Conservation (phyloP, 2,329 filamentous ascomycete species). For the Knufia fluminis region DNA sequence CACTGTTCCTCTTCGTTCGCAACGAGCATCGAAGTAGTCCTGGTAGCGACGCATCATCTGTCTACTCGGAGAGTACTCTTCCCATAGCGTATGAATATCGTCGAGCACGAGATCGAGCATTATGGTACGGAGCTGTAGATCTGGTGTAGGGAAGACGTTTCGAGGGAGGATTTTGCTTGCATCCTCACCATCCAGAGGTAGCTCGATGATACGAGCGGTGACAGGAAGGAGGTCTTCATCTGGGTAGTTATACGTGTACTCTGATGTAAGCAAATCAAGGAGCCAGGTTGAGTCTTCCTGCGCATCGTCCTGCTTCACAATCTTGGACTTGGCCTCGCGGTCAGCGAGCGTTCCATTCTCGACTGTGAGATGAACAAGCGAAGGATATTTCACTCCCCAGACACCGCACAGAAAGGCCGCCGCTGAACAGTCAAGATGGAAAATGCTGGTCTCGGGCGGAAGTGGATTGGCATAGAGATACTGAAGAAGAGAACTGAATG, state of each 20-base stretch:
- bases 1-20: background rate
- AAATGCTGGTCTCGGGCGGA: background rate
- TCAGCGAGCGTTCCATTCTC: background rate
- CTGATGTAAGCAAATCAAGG: background rate
- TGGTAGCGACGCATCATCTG: background rate
- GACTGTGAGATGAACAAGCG: background rate
- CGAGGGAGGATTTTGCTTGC: background rate
- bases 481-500: background rate
- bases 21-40: background rate
- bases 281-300: background rate
- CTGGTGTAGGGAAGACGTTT: background rate
- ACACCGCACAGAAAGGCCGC: background rate
- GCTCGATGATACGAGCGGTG: background rate
- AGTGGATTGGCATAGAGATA: background rate
- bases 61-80: background rate
- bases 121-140: background rate
- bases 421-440: background rate
- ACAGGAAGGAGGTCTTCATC: background rate
- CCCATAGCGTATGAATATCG: background rate
- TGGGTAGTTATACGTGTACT: background rate
- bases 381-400: background rate
- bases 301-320: background rate
- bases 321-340: background rate
- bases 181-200: background rate
- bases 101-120: background rate